Evolutionary conservation across 1,284 basidiomycete species (phyloP).

Genomic region (Apiotrichum brassicae): DNA sequence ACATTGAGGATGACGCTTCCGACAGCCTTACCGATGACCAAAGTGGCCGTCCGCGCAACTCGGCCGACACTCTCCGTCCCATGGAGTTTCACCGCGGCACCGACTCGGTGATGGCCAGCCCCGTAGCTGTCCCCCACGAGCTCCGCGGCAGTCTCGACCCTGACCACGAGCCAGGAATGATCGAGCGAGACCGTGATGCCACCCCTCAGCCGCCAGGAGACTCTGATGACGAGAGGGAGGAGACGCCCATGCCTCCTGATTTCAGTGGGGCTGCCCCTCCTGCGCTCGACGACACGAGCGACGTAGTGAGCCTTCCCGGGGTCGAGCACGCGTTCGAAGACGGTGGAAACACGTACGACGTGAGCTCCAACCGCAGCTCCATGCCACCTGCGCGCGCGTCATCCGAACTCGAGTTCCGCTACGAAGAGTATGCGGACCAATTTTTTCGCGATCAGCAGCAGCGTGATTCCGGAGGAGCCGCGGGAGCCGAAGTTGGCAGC

Average conservation of each 20-base stretch:
- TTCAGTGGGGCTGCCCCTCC: not conserved
- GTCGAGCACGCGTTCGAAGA: not conserved
- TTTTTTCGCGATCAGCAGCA: slow-evolving; percentile 10
- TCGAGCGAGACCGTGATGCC: not conserved
- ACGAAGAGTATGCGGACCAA: slow-evolving; percentile 16
- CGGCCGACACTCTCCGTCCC: not conserved
- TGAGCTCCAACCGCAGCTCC: slow-evolving; percentile 6
- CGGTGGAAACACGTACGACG: slow-evolving; percentile 1
- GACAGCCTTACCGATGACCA: not conserved
- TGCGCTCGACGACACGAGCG: slow-evolving; percentile 13
- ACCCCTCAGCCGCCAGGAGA: not conserved
- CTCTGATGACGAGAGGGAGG: not conserved
- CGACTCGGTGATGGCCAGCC: not conserved
- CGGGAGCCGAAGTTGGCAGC: not conserved
- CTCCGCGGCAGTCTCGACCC: not conserved
- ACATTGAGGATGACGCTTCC: not conserved
- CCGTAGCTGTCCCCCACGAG: not conserved
- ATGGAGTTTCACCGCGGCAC: not conserved
- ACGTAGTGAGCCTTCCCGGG: slow-evolving; percentile 14
- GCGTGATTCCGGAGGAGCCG: not conserved
- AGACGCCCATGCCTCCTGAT: not conserved
- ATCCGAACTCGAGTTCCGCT: slow-evolving; percentile 18
- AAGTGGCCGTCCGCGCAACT: not conserved
- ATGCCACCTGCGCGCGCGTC: slow-evolving; percentile 17
- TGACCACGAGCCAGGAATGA: not conserved